These are phyloP conservation scores for Sarcocystis neurona DNA, from an alignment of 169 alveolate genomes.

Conservation along the genomic window DNA sequence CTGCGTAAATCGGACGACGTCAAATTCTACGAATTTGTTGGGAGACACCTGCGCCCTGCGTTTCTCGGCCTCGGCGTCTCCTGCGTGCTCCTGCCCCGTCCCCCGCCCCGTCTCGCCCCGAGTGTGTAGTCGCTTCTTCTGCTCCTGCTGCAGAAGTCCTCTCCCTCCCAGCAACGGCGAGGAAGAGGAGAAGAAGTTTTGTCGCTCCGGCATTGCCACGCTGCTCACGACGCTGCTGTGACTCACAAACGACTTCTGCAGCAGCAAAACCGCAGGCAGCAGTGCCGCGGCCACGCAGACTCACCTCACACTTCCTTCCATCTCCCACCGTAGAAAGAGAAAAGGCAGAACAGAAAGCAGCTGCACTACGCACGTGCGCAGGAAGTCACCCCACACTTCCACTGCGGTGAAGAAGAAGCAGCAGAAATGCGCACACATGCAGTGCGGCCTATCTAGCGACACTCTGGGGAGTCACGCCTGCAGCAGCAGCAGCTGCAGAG, in stretches of 20 bases:
- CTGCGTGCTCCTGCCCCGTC: too few relatives aligned
- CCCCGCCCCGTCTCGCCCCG: background rate
- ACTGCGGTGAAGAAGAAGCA: background rate
- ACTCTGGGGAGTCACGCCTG: background rate
- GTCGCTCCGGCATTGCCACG: slow-evolving; percentile 1
- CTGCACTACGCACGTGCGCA: too few relatives aligned
- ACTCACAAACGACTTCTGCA: slow-evolving; percentile 61
- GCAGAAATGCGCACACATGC: background rate
- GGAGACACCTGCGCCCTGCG: too few relatives aligned
- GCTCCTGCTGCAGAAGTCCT: background rate
- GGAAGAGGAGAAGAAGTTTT: background rate
- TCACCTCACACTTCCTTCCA: background rate
- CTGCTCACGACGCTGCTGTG: slow-evolving; percentile 51
- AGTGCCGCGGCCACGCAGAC: background rate
- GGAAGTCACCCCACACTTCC: background rate
- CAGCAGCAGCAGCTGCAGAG: background rate
- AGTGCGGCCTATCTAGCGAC: background rate
- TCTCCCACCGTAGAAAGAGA: too few relatives aligned
- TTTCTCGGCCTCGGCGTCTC: too few relatives aligned
- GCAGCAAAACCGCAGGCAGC: background rate
- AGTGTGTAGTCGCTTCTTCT: background rate
- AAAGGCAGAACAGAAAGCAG: too few relatives aligned
- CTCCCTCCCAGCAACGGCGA: background rate
- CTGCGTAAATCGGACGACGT: slow-evolving; percentile 19
- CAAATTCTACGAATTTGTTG: slow-evolving; percentile 39